These are phyloP conservation scores for Xylariomycetidae sp. DNA, from an alignment of 2,329 filamentous ascomycete species.

Conservation along the genomic window DNA sequence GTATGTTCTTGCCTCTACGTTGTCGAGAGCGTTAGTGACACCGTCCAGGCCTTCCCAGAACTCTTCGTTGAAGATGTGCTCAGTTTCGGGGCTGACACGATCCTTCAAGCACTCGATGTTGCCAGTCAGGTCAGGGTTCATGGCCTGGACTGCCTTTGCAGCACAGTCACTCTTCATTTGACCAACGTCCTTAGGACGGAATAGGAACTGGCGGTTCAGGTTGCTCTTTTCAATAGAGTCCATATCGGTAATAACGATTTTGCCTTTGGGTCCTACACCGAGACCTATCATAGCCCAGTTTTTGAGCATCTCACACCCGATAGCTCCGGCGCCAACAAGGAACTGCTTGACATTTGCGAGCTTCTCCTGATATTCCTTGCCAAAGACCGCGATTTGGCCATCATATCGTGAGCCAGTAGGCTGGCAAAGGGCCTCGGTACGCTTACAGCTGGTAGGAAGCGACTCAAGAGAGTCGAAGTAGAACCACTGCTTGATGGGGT, in stretches of 20 bases:
- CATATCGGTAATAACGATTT: slow-evolving; percentile 93
- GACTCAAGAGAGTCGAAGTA: slow-evolving; percentile 99
- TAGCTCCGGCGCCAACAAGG: slow-evolving; percentile 91
- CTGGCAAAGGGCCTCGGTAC: slow-evolving; percentile 84
- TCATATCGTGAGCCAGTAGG: slow-evolving; percentile 85
- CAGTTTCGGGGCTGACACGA: slow-evolving; percentile 85
- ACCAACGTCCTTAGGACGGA: slow-evolving; percentile 89
- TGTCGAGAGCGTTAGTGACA: slow-evolving; percentile 95
- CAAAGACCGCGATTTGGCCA: slow-evolving; percentile 95
- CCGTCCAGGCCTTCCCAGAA: slow-evolving; percentile 88
- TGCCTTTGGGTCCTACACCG: slow-evolving; percentile 79
- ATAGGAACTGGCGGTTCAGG: slow-evolving; percentile 93
- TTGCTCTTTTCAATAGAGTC: slow-evolving; percentile 99
- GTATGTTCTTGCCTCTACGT: slow-evolving; percentile 93
- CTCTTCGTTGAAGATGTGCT: slow-evolving; percentile 87
- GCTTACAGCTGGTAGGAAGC: slow-evolving; percentile 67
- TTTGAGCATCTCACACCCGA: slow-evolving; percentile 98
- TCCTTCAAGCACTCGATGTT: slow-evolving; percentile 86
- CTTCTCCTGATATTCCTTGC: slow-evolving; percentile 90
- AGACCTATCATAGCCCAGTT: slow-evolving; percentile 99
- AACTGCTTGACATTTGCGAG: slow-evolving; percentile 87
- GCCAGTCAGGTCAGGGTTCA: slow-evolving; percentile 89
- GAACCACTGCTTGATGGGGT: slow-evolving; percentile 91
- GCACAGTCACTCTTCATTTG: slow-evolving; percentile 96
- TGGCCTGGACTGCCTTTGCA: slow-evolving; percentile 79